These are phyloP conservation scores for Apiospora rasikravindrae DNA, from an alignment of 2,329 filamentous ascomycete genomes.

Conservation along the genomic window DNA sequence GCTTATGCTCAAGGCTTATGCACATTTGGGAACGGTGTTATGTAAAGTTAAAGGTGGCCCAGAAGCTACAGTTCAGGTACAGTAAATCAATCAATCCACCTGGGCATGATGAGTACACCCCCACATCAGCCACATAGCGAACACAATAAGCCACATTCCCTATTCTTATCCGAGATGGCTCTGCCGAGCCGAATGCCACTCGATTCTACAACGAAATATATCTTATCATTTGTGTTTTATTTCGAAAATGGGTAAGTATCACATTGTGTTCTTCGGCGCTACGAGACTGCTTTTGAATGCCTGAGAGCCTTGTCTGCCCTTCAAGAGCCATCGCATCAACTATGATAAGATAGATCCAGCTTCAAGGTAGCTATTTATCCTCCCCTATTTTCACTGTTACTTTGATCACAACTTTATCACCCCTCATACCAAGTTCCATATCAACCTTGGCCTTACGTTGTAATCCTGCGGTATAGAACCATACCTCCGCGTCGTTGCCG, in stretches of 20 bases:
- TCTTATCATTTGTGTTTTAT: too few relatives aligned
- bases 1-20: background rate
- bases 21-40: background rate
- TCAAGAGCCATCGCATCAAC: too few relatives aligned
- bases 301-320: too few relatives aligned
- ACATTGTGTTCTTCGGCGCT: background rate
- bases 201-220: too few relatives aligned
- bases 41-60: background rate
- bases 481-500: background rate
- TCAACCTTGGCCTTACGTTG: conserved; percentile 8
- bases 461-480: background rate
- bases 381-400: conserved; percentile 10
- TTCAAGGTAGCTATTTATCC: background rate
- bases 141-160: background rate
- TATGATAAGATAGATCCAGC: too few relatives aligned
- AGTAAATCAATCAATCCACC: background rate
- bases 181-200: background rate
- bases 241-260: too few relatives aligned
- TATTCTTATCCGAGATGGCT: background rate
- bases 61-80: too few relatives aligned
- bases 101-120: background rate
- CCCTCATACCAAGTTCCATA: conserved; percentile 21
- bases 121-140: background rate
- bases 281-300: background rate
- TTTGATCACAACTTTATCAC: conserved; percentile 21